A percentile compares a stretch with the other conserved stretches of the same genome.
phyloP scores from a whole-genome alignment of 2,329 filamentous ascomycete genomes.

The Blumeria graminis region DNA sequence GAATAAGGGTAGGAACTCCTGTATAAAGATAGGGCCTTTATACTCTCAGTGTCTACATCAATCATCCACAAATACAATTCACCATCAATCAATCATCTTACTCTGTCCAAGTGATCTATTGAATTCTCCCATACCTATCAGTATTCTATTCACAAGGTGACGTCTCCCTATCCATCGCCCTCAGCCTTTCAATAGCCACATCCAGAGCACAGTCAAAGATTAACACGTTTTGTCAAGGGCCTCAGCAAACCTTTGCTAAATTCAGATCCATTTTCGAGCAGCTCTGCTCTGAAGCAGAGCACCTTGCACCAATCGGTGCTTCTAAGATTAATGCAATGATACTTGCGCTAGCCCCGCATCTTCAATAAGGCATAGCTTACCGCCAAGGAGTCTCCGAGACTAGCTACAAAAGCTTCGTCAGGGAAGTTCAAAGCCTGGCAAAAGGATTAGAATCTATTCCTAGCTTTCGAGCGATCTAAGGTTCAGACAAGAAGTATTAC shows the following conservation, averaged over 20 bases:
- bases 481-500: neutral
- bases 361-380: neutral
- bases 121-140: no score
- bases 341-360: neutral
- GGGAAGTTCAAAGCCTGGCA: neutral
- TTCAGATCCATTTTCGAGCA: neutral
- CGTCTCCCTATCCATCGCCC: no score
- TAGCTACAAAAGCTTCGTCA: neutral
- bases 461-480: neutral
- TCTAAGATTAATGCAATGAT: neutral
- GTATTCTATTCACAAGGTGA: no score
- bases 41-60: no score
- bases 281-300: neutral
- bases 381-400: neutral
- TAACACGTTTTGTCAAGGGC: neutral
- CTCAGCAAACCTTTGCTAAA: neutral
- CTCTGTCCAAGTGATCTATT: no score
- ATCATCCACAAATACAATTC: no score
- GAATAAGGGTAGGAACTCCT: no score
- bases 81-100: no score
- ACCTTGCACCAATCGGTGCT: neutral
- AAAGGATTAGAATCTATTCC: neutral
- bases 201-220: neutral
- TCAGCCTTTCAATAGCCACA: no score
- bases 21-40: no score